Percentiles rank a stretch among this genome's conserved stretches.
phyloP scores from a whole-genome alignment of 106 monocot genomes.

The Dactylorhiza incarnata region DNA sequence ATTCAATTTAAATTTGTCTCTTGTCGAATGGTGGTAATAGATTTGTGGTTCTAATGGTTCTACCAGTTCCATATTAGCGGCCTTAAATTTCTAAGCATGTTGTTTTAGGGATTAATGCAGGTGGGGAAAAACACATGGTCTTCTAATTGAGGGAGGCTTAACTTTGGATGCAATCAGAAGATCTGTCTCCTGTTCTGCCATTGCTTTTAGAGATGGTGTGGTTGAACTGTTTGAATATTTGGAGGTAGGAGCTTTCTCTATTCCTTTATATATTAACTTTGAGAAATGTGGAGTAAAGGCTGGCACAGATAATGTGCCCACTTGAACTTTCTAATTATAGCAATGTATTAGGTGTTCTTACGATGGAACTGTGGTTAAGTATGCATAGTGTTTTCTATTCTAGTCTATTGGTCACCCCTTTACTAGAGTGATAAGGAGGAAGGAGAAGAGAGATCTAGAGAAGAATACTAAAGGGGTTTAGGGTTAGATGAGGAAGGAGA shows the following conservation, averaged over 20 bases:
- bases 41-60: background rate
- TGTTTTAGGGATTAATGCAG: constrained; percentile 18
- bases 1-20: background rate
- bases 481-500: too few relatives aligned
- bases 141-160: constrained; percentile 78
- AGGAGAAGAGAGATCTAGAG: too few relatives aligned
- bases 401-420: too few relatives aligned
- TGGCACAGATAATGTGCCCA: too few relatives aligned
- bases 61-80: background rate
- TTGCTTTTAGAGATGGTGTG: constrained; percentile 76
- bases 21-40: background rate
- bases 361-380: too few relatives aligned
- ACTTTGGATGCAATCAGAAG: constrained; percentile 56
- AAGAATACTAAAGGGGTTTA: too few relatives aligned
- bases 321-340: too few relatives aligned
- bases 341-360: too few relatives aligned
- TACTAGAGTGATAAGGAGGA: too few relatives aligned
- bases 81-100: background rate
- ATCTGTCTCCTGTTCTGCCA: constrained; percentile 53
- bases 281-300: too few relatives aligned
- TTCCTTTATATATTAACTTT: background rate
- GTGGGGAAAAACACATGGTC: constrained; percentile 86
- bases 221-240: constrained; percentile 62
- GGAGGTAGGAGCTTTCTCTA: constrained; percentile 28
- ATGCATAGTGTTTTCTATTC: too few relatives aligned